These are phyloP conservation scores for Rostrohypoxylon terebratum DNA, from an alignment of 495 filamentous ascomycete genomes.

Conservation along the genomic window DNA sequence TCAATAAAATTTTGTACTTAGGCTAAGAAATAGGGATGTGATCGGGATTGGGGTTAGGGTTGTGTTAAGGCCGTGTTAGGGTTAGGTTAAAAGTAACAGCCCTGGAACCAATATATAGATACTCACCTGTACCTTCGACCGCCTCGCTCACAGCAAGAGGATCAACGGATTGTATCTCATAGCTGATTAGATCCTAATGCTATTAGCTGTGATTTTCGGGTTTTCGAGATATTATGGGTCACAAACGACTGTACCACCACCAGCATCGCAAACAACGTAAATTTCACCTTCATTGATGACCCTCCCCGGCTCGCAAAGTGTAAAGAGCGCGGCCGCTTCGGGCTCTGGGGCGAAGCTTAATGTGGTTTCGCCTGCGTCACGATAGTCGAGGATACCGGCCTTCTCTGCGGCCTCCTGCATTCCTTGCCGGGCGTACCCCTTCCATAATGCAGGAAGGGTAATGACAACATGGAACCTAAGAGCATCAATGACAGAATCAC, in stretches of 20 bases:
- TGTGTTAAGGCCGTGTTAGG: too few species aligned
- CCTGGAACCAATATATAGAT: too few species aligned
- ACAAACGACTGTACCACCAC: conserved; percentile 47
- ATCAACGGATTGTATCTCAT: conserved; percentile 22
- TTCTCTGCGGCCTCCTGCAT: conserved; percentile 42
- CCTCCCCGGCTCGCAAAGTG: conserved; percentile 31
- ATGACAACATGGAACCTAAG: conserved; percentile 44
- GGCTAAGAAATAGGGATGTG: too few species aligned
- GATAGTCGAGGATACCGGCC: conserved; percentile 32
- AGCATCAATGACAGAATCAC: conserved; percentile 23
- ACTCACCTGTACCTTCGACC: conserved; percentile 40
- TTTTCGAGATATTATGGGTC: neutral
- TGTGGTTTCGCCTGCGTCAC: conserved; percentile 41
- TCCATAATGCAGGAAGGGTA: conserved; percentile 51
- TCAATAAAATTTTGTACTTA: neutral
- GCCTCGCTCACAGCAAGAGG: conserved; percentile 36
- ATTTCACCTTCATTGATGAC: conserved; percentile 30
- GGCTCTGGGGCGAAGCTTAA: conserved; percentile 45
- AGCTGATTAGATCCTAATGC: conserved; percentile 45
- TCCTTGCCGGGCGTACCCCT: conserved; percentile 36
- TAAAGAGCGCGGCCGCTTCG: conserved; percentile 44
- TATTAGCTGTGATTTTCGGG: neutral
- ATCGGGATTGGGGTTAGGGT: too few species aligned
- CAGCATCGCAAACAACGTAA: conserved; percentile 47
- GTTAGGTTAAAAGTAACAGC: too few species aligned